A percentile compares a stretch with the other conserved stretches of the same genome.
Conservation (phyloP, 805 yeast species). For the Candida golubevii region DNA sequence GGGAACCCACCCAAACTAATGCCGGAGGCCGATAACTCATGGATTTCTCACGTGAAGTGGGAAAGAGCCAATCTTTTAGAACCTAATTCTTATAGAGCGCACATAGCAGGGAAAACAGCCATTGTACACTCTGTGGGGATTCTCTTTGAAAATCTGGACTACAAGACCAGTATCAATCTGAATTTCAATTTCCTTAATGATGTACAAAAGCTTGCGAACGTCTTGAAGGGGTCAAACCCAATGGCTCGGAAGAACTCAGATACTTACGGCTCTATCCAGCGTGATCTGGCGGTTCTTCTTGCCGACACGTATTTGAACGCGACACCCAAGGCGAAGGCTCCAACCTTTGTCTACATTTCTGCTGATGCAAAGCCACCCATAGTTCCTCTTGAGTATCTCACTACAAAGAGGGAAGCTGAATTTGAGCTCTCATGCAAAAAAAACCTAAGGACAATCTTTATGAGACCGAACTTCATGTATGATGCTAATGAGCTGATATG, state of each 20-base stretch:
- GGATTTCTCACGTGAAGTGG: constrained; percentile 66
- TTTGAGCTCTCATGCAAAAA: constrained; percentile 43
- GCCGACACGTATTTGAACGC: constrained; percentile 49
- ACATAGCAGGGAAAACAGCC: constrained; percentile 48
- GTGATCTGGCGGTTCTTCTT: constrained; percentile 61
- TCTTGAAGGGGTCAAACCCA: constrained; percentile 57
- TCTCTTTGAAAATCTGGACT: constrained; percentile 61
- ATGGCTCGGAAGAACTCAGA: constrained; percentile 43
- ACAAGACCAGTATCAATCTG: constrained; percentile 53
- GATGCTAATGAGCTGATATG: constrained; percentile 41
- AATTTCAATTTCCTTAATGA: constrained; percentile 34
- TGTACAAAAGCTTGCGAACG: constrained; percentile 25
- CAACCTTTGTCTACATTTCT: constrained; percentile 65
- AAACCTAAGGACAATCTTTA: constrained; percentile 52
- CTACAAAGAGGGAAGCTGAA: constrained; percentile 78
- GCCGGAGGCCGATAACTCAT: constrained; percentile 20
- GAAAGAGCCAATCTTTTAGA: constrained; percentile 62
- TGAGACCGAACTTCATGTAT: constrained; percentile 84
- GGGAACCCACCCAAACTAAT: constrained; percentile 46
- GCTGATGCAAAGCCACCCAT: constrained; percentile 73
- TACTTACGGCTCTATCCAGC: constrained; percentile 62
- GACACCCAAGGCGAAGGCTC: constrained; percentile 18
- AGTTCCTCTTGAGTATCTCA: constrained; percentile 62
- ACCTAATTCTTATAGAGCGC: constrained; percentile 50
- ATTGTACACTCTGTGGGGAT: constrained; percentile 86